Conservation (phyloP, 306 rosid species). For the Fragaria ananassa region DNA sequence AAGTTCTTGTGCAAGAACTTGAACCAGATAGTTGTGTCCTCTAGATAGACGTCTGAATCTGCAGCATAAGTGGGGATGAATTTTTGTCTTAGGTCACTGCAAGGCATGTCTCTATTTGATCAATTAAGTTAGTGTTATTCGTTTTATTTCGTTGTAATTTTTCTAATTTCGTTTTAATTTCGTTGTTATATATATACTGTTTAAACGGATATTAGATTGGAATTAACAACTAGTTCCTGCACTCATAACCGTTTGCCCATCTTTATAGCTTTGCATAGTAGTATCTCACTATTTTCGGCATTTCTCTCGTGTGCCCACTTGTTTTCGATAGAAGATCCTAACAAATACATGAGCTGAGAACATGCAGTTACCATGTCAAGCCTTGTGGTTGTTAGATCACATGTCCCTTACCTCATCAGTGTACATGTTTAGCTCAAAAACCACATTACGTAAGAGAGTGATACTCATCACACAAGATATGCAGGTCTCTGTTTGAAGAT, state of each 20-base stretch:
- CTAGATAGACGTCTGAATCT: too few relatives aligned
- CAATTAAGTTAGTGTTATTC: too few relatives aligned
- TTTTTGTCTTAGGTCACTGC: too few relatives aligned
- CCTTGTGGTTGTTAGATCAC: background rate
- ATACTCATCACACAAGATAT: background rate
- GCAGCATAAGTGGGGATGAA: too few relatives aligned
- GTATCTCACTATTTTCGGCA: background rate
- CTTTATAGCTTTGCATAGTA: background rate
- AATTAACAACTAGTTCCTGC: background rate
- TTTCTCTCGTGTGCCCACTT: background rate
- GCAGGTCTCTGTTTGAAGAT: background rate
- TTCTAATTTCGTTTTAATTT: too few relatives aligned
- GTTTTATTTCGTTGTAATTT: too few relatives aligned
- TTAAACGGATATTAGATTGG: too few relatives aligned
- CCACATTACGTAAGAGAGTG: background rate
- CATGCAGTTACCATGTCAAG: background rate
- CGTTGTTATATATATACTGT: too few relatives aligned
- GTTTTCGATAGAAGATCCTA: background rate
- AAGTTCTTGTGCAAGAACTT: too few relatives aligned
- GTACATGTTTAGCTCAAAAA: background rate
- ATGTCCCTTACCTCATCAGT: background rate
- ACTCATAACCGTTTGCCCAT: background rate
- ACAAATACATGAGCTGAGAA: background rate
- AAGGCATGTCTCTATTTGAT: too few relatives aligned
- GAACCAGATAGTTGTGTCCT: too few relatives aligned